These are phyloP conservation scores for Myxozyma sirexii DNA, from an alignment of 805 yeast species.

Conservation along the genomic window DNA sequence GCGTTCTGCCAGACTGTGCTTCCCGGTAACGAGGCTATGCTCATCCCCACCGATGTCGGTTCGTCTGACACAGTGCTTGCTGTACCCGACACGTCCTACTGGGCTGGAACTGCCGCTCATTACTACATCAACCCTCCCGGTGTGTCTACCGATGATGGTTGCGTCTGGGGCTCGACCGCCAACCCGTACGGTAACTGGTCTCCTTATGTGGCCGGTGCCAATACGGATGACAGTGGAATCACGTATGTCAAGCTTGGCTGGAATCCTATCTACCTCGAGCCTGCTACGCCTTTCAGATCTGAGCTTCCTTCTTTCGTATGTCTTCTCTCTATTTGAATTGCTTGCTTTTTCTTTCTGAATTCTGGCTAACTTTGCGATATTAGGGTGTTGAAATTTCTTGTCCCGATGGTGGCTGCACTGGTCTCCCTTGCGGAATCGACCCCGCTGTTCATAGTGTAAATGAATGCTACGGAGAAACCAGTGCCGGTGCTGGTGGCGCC, in stretches of 20 bases:
- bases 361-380: slow-evolving; percentile 52
- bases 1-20: slow-evolving; percentile 92
- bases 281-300: slow-evolving; percentile 55
- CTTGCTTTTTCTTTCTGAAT: not conserved
- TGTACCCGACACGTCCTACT: slow-evolving; percentile 73
- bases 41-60: slow-evolving; percentile 77
- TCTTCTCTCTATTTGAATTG: no score
- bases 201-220: slow-evolving; percentile 91
- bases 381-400: slow-evolving; percentile 78
- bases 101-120: slow-evolving; percentile 72
- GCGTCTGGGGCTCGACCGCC: slow-evolving; percentile 76
- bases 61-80: slow-evolving; percentile 62
- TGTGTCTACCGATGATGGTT: slow-evolving; percentile 70
- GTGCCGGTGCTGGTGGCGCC: slow-evolving; percentile 65
- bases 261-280: slow-evolving; percentile 83
- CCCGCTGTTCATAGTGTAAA: slow-evolving; percentile 67
- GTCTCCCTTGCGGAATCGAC: slow-evolving; percentile 80
- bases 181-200: slow-evolving; percentile 88
- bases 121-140: slow-evolving; percentile 86
- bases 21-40: slow-evolving; percentile 94
- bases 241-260: slow-evolving; percentile 86
- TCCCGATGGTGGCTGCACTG: slow-evolving; percentile 69
- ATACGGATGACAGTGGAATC: slow-evolving; percentile 63
- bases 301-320: slow-evolving; percentile 35
- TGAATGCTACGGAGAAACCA: slow-evolving; percentile 50